Evolutionary conservation across 2,329 filamentous ascomycete genomes (phyloP).

Genomic region (Drechslerella coelobrocha): DNA sequence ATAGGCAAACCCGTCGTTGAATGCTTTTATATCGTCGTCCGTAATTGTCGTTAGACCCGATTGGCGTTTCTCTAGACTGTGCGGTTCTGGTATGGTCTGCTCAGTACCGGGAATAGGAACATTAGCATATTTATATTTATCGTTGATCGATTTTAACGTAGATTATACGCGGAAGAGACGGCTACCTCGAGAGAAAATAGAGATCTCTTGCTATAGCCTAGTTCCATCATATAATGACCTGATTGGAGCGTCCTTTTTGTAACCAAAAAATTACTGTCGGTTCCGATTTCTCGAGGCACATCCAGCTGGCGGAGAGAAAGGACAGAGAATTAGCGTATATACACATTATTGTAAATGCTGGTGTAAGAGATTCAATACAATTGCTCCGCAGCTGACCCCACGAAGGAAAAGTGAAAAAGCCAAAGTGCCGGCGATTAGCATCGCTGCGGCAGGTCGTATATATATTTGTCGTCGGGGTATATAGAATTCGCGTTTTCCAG

Average conservation of each 20-base stretch:
- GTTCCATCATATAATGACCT: neutral
- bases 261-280: neutral
- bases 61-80: neutral
- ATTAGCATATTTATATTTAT: neutral
- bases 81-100: neutral
- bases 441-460: neutral
- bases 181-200: neutral
- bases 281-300: too few relatives aligned
- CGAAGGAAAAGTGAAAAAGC: neutral
- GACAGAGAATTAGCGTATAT: neutral
- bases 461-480: neutral
- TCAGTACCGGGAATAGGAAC: neutral
- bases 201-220: neutral
- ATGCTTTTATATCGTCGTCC: constrained; percentile 8
- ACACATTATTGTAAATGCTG: neutral
- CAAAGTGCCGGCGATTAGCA: neutral
- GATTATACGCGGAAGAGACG: neutral
- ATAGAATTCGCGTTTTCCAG: neutral
- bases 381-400: neutral
- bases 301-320: too few relatives aligned
- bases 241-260: neutral
- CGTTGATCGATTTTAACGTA: neutral
- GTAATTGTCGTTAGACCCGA: neutral
- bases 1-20: constrained; percentile 4
- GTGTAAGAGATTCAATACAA: constrained; percentile 15